Evolutionary conservation across 257 asterid genomes (phyloP).

Genomic region (Solanum dulcamara): DNA sequence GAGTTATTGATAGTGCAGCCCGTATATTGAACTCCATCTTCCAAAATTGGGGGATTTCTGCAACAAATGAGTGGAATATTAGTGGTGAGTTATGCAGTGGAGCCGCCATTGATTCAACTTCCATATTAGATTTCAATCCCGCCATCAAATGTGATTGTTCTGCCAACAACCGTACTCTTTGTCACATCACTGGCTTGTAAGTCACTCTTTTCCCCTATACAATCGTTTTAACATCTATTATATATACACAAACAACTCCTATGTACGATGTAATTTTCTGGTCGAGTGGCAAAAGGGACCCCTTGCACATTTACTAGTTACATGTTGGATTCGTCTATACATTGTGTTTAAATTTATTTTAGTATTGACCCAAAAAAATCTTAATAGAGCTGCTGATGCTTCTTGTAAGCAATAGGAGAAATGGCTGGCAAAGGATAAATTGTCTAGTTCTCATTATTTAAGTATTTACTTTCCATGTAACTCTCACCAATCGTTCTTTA

Average conservation of each 20-base stretch:
- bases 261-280: background rate
- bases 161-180: constrained; percentile 18
- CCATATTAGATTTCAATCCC: constrained; percentile 12
- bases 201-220: background rate
- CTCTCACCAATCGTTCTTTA: background rate
- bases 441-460: too few species aligned
- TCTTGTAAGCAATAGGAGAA: background rate
- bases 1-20: constrained; percentile 22
- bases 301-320: background rate
- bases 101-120: constrained; percentile 24
- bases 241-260: background rate
- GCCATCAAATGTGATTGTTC: constrained; percentile 64
- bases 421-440: too few species aligned
- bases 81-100: constrained; percentile 64
- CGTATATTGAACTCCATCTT: constrained; percentile 40
- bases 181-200: constrained; percentile 35
- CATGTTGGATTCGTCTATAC: background rate
- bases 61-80: constrained; percentile 37
- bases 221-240: too few species aligned
- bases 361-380: background rate
- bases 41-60: constrained; percentile 20
- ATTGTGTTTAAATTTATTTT: background rate
- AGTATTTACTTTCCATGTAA: background rate
- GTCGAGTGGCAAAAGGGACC: too few species aligned
- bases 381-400: background rate